Evolutionary conservation across 2,329 filamentous ascomycete species (phyloP).

Genomic region (Colletotrichum ledebouriae): DNA sequence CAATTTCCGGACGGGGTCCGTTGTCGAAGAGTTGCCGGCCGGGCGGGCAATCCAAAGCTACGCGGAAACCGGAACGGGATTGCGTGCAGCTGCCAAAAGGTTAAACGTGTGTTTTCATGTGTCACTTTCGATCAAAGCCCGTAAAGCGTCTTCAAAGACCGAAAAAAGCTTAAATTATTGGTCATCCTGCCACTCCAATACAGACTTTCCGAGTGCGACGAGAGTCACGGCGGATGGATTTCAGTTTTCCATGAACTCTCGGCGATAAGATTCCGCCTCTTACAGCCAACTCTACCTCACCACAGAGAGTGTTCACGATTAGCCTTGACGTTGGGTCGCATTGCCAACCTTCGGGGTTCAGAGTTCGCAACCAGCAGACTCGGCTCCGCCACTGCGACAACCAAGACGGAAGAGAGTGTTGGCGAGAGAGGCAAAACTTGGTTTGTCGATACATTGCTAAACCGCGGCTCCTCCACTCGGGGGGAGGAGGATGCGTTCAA

Average conservation of each 20-base stretch:
- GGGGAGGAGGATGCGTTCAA: neutral
- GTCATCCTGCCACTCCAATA: slow-evolving; percentile 1
- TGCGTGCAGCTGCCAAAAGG: slow-evolving; percentile 42
- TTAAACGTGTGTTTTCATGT: slow-evolving; percentile 36
- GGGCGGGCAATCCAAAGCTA: neutral
- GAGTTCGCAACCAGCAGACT: slow-evolving; percentile 12
- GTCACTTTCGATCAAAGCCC: slow-evolving; percentile 40
- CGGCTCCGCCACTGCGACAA: slow-evolving; percentile 22
- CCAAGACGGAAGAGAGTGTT: neutral
- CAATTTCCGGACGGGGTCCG: slow-evolving; percentile 32
- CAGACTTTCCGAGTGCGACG: slow-evolving; percentile 25
- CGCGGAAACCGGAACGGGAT: slow-evolving; percentile 36
- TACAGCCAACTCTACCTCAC: slow-evolving; percentile 4
- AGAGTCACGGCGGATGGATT: slow-evolving; percentile 22
- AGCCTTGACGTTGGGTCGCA: slow-evolving; percentile 11
- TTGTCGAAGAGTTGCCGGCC: slow-evolving; percentile 32
- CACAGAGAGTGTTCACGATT: neutral
- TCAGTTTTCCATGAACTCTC: slow-evolving; percentile 25
- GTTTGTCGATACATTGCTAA: neutral
- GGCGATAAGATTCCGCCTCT: slow-evolving; percentile 21
- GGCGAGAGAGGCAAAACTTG: neutral
- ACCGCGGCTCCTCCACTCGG: neutral
- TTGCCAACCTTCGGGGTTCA: slow-evolving; percentile 25
- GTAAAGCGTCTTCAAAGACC: slow-evolving; percentile 39
- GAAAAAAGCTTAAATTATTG: slow-evolving; percentile 38